These are phyloP conservation scores for Pseudonitzschia multistriata DNA, from an alignment of 108 stramenopile species.

Conservation along the genomic window DNA sequence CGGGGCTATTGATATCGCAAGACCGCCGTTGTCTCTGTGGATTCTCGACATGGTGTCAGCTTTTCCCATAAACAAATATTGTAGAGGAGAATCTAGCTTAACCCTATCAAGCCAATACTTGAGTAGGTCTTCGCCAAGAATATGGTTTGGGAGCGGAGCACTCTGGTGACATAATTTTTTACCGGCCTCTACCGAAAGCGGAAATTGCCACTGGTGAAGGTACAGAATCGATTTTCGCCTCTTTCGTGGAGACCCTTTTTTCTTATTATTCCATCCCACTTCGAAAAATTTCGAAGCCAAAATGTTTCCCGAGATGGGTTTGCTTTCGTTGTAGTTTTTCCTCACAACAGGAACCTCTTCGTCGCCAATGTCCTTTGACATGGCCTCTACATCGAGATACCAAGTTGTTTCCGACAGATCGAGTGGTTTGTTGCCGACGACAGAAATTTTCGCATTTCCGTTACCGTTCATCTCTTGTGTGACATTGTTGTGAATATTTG, in stretches of 20 bases:
- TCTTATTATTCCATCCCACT: slow-evolving; percentile 43
- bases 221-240: slow-evolving; percentile 45
- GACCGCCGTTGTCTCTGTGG: slow-evolving; percentile 73
- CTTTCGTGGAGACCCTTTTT: not conserved
- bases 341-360: slow-evolving; percentile 73
- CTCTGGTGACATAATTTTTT: slow-evolving; percentile 58
- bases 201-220: slow-evolving; percentile 89
- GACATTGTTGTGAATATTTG: not conserved
- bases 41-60: slow-evolving; percentile 63
- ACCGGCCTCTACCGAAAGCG: slow-evolving; percentile 62
- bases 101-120: slow-evolving; percentile 70
- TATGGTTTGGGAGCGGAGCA: slow-evolving; percentile 54
- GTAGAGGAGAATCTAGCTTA: slow-evolving; percentile 59
- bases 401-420: slow-evolving; percentile 29
- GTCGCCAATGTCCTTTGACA: slow-evolving; percentile 68
- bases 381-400: slow-evolving; percentile 49
- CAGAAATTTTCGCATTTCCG: not conserved
- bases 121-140: slow-evolving; percentile 73
- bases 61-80: slow-evolving; percentile 84
- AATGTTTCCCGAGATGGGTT: slow-evolving; percentile 57
- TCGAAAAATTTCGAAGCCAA: slow-evolving; percentile 59
- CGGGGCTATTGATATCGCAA: slow-evolving; percentile 76
- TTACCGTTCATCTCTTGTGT: not conserved
- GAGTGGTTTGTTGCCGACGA: slow-evolving; percentile 1
- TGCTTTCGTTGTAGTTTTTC: slow-evolving; percentile 64